Base-by-base conservation (phyloP, 2,329 filamentous ascomycete species). In the Aspergillus brunneoviolaceus region DNA sequence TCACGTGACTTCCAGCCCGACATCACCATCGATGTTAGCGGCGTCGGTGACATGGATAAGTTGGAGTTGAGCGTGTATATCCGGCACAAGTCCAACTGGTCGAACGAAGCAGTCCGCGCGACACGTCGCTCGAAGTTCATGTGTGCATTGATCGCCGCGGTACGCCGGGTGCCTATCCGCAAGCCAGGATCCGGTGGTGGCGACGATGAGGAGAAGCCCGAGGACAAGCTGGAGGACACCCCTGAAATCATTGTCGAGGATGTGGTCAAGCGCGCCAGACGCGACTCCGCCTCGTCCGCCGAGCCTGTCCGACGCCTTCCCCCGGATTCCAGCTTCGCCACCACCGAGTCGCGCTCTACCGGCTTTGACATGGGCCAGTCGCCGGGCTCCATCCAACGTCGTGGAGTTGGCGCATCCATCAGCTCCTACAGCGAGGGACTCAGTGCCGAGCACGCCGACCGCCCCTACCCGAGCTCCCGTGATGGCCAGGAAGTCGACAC, bases 91-190 rank as follows among this genome's bases (percentile, higher is more conserved):
- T 91, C 89, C 60, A 95, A 94, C 78, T 94, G 91, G 90, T 87
- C 91, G 67, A 92, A 97, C 76, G 94, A 96, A 67, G 83, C 85
- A 1, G 84, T 97, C 47, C 89, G 93, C 47, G 88, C 89, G 19
- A 85, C 89, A 6, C 87, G 93, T 55, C 88, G 94, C 62, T 96
- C 90, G 74, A 98, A 96, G 77, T 98, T 99, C 79, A 96, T 98
- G 87, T 96, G 93, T 72, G 95, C 95, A 0, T 81, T 99, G 60
- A 88, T 95, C 4, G 77, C 92, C 9, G 92, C 94, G 3, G 80
- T 97, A 60, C 90, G 92, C 77, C 92, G 89, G 78, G 84, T 99
- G 19, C 94, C 93, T 10, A 94, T 99, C 71, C 85, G 91, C 68
- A 87, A 81, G 21, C 94, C 94, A 58, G 92, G 89, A 47, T 92